Evolutionary conservation across 768 basidiomycete species (phyloP).

Genomic region (Lactifluus rugatus): DNA sequence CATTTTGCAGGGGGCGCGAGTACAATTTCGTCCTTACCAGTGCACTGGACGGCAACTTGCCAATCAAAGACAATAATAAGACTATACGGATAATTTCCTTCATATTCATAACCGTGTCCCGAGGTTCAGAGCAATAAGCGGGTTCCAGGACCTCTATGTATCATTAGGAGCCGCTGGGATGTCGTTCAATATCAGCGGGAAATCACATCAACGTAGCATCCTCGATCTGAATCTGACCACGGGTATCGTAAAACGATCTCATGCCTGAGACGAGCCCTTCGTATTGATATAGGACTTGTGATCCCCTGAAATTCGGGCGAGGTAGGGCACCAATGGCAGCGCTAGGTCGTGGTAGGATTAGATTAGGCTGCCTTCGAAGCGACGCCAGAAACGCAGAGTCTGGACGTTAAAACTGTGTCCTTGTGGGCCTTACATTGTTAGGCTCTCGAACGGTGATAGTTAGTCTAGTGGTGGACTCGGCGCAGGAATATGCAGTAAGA

Average conservation of each 20-base stretch:
- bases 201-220: neutral
- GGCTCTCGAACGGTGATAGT: neutral
- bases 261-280: neutral
- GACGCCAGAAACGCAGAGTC: neutral
- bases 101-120: neutral
- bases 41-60: neutral
- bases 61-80: neutral
- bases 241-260: neutral
- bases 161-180: conserved; percentile 1
- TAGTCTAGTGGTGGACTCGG: neutral
- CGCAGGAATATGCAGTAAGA: no score
- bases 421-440: neutral
- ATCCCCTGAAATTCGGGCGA: neutral
- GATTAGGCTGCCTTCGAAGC: neutral
- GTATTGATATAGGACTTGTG: neutral
- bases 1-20: neutral
- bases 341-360: neutral
- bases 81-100: neutral
- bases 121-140: neutral
- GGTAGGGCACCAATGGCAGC: neutral
- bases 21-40: no score
- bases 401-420: neutral
- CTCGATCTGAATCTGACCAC: neutral
- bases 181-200: conserved; percentile 4
- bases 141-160: neutral